These are phyloP conservation scores for Gaultheria prostrata DNA, from an alignment of 148 eudicot species.

Conservation along the genomic window DNA sequence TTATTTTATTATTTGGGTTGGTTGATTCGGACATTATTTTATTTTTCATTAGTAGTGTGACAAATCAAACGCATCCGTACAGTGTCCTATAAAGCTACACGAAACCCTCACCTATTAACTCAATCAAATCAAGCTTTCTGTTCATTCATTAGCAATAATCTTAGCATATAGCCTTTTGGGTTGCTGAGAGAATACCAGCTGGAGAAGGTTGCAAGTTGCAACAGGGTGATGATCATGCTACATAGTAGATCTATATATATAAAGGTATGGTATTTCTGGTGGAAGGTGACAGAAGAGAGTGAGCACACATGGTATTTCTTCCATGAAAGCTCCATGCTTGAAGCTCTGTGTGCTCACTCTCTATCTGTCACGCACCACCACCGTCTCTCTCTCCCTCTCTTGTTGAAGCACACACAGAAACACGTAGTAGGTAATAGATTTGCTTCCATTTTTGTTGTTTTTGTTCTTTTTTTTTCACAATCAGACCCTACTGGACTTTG, in stretches of 20 bases:
- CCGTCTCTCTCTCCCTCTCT: background rate
- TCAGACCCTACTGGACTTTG: background rate
- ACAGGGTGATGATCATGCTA: background rate
- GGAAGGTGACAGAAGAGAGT: slow-evolving; percentile 24
- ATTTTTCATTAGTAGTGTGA: background rate
- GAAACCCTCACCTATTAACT: background rate
- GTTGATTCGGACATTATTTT: background rate
- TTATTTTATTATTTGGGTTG: background rate
- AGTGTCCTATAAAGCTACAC: slow-evolving; percentile 7
- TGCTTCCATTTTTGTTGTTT: background rate
- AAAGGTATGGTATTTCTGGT: background rate
- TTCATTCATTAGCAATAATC: background rate
- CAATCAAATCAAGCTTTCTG: background rate
- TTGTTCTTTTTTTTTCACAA: background rate
- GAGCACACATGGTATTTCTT: slow-evolving; percentile 20
- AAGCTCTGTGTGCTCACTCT: slow-evolving; percentile 21
- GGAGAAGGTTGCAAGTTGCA: background rate
- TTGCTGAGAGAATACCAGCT: background rate
- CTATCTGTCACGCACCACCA: slow-evolving; percentile 12
- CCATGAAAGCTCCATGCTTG: slow-evolving; percentile 18
- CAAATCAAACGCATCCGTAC: background rate
- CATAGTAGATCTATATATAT: background rate
- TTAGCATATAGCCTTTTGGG: background rate
- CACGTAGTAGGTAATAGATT: background rate
- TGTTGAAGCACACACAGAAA: background rate